phyloP scores from a whole-genome alignment of 495 filamentous ascomycete genomes.

The Penicillium verhagenii region DNA sequence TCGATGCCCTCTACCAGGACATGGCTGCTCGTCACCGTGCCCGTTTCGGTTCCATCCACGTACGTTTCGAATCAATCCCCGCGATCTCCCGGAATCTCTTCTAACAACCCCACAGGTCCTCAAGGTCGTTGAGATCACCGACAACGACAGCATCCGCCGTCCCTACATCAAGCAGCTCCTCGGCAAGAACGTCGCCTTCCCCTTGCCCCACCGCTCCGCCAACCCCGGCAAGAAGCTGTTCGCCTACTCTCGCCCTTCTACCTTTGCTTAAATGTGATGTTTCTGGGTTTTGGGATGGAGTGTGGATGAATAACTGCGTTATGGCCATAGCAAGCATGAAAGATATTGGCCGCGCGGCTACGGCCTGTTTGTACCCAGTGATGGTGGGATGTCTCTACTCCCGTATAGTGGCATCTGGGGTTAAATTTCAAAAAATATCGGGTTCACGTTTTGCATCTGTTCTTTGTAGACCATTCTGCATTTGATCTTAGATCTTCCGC shows the following conservation, averaged over 20 bases:
- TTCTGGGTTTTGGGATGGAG: constrained; percentile 38
- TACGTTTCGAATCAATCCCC: constrained; percentile 49
- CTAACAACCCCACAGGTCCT: constrained; percentile 72
- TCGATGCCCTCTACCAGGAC: constrained; percentile 97
- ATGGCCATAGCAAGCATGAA: constrained; percentile 51
- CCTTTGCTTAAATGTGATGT: constrained; percentile 64
- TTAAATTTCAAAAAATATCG: constrained; percentile 44
- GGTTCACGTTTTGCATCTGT: constrained; percentile 27
- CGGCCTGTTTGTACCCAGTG: constrained; percentile 41
- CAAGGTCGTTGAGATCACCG: constrained; percentile 94
- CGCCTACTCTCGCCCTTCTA: constrained; percentile 84
- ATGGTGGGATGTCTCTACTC: constrained; percentile 46
- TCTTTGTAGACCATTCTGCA: constrained; percentile 4
- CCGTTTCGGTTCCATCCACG: constrained; percentile 96
- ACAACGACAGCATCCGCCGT: constrained; percentile 87
- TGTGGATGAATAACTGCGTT: constrained; percentile 50
- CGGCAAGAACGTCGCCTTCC: constrained; percentile 93
- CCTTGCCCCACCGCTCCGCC: constrained; percentile 91
- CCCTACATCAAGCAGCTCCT: constrained; percentile 99
- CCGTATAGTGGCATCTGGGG: constrained; percentile 47
- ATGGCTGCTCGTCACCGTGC: constrained; percentile 98
- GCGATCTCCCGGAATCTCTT: background rate
- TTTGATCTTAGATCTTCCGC: background rate
- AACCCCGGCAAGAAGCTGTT: constrained; percentile 87
- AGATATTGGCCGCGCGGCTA: constrained; percentile 41